These are phyloP conservation scores for Mycena filopes DNA, from an alignment of 768 basidiomycete genomes.

Conservation along the genomic window DNA sequence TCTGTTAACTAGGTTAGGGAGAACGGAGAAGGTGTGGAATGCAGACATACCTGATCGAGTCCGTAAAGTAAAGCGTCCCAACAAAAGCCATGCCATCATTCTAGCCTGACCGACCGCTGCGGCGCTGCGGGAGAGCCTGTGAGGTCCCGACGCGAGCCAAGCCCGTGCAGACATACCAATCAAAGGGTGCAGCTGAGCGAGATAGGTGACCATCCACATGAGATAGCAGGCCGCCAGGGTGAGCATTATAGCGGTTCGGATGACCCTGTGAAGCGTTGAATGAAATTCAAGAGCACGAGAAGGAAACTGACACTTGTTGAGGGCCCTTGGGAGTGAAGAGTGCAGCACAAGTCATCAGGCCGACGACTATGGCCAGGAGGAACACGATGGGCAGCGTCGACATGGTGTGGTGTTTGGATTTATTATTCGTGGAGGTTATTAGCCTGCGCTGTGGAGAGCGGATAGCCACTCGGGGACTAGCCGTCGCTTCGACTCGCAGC, in stretches of 20 bases:
- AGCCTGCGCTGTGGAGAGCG: background rate
- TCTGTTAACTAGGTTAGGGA: conserved; percentile 8
- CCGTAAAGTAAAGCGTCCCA: conserved; percentile 23
- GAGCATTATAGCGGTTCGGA: conserved; percentile 84
- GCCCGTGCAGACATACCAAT: conserved; percentile 65
- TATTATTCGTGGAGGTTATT: background rate
- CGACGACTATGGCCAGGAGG: conserved; percentile 71
- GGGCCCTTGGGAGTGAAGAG: conserved; percentile 86
- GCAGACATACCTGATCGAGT: conserved; percentile 18
- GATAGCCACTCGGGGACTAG: background rate
- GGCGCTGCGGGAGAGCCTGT: conserved; percentile 12
- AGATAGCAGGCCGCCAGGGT: conserved; percentile 88
- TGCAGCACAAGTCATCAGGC: conserved; percentile 71
- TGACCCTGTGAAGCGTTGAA: conserved; percentile 62
- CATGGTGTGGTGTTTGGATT: conserved; percentile 52
- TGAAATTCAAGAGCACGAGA: background rate
- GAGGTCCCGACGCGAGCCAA: background rate
- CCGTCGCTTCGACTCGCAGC: background rate
- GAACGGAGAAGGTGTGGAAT: background rate
- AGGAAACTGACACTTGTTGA: conserved; percentile 81
- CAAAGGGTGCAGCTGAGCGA: conserved; percentile 93
- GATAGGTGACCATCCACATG: conserved; percentile 98
- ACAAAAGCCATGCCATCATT: conserved; percentile 13
- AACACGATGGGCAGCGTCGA: conserved; percentile 77
- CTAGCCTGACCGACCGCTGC: conserved; percentile 2